These are phyloP conservation scores for Tulasnella calospora DNA, from an alignment of 768 basidiomycete species.

Conservation along the genomic window DNA sequence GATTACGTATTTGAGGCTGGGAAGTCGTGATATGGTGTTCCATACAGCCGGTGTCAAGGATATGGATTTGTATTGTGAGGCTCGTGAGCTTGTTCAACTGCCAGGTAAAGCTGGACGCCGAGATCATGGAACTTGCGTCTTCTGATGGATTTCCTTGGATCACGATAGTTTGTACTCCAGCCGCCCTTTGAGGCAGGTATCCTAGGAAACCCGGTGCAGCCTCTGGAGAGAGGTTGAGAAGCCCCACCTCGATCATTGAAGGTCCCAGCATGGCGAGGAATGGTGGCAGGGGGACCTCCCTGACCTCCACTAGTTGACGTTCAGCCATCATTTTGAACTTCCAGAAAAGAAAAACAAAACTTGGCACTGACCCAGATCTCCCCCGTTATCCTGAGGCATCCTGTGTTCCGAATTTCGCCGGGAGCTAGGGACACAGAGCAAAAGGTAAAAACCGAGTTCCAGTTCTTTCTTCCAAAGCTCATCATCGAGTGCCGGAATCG, in stretches of 20 bases:
- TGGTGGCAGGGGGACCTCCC: background rate
- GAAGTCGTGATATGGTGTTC: background rate
- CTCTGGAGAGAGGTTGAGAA: background rate
- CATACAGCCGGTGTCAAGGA: background rate
- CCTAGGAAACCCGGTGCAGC: background rate
- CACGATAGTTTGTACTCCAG: background rate
- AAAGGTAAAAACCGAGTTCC: background rate
- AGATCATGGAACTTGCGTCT: background rate
- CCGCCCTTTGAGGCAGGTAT: background rate
- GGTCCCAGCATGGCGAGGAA: background rate
- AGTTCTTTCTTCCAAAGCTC: background rate
- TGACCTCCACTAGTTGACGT: too few relatives aligned
- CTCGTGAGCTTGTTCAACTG: background rate
- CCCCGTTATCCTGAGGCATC: too few relatives aligned
- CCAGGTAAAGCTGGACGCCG: background rate
- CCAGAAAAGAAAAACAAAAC: too few relatives aligned
- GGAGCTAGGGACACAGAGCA: background rate
- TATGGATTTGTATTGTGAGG: background rate
- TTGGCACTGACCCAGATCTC: too few relatives aligned
- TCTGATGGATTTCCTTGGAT: background rate
- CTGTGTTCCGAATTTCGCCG: too few relatives aligned
- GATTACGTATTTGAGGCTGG: background rate
- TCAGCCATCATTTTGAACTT: too few relatives aligned
- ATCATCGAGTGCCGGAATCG: background rate
- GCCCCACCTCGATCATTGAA: background rate